A percentile compares a stretch with the other conserved stretches of the same genome.
Evolutionary conservation across 768 basidiomycete species (phyloP).

Genomic region (Chiua virens): DNA sequence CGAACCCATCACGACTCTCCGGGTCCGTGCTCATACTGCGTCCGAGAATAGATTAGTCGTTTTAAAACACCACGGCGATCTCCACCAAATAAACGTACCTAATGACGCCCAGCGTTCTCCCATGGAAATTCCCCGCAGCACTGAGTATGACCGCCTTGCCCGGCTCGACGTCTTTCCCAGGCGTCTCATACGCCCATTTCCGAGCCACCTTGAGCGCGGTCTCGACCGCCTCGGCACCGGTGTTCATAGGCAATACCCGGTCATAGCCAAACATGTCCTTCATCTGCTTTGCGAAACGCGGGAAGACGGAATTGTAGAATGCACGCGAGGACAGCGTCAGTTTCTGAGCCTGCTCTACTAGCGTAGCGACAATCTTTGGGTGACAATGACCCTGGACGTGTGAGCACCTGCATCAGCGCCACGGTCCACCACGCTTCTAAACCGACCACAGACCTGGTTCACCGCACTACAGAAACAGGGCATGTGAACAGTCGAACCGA

Average conservation of each 20-base stretch:
- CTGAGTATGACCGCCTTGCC: slow-evolving; percentile 86
- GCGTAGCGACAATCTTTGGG: slow-evolving; percentile 78
- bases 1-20: slow-evolving; percentile 83
- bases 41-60: slow-evolving; percentile 10
- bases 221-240: slow-evolving; percentile 97
- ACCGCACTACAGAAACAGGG: slow-evolving; percentile 56
- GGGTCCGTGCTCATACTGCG: slow-evolving; percentile 92
- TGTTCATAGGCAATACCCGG: slow-evolving; percentile 98
- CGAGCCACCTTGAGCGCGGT: slow-evolving; percentile 93
- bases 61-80: neutral
- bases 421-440: neutral
- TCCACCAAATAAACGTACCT: slow-evolving; percentile 43
- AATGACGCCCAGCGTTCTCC: slow-evolving; percentile 86
- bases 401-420: slow-evolving; percentile 9
- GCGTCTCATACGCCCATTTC: slow-evolving; percentile 96
- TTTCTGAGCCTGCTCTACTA: slow-evolving; percentile 82
- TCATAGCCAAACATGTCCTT: slow-evolving; percentile 88
- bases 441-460: slow-evolving; percentile 63
- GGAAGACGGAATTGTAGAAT: slow-evolving; percentile 93
- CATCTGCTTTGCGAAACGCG: slow-evolving; percentile 83
- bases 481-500: neutral
- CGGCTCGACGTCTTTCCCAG: slow-evolving; percentile 47
- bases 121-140: slow-evolving; percentile 93
- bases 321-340: slow-evolving; percentile 94
- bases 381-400: slow-evolving; percentile 80